Base-by-base conservation (phyloP, 768 basidiomycete species). In the Macrolepiota albuminosa region DNA sequence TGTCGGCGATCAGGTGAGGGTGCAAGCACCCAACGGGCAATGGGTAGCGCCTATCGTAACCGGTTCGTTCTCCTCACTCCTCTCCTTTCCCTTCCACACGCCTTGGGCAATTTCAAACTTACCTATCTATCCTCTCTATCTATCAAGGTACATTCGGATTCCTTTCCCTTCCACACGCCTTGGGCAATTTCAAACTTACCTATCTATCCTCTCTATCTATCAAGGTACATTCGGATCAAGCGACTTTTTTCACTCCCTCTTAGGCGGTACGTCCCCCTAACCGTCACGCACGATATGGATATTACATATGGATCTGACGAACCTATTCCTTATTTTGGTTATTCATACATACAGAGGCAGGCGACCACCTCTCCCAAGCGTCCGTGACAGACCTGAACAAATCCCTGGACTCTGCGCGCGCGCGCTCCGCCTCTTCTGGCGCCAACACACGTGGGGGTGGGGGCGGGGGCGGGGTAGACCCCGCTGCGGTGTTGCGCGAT, bases 361-460 rank as follows among this genome's bases (percentile, higher is more conserved):
- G 49, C 37, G 63, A 64, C 50, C 63, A 43, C 21, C 55, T 47
- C 60, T 75, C 71, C 24, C 70, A 89, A 76, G 91, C 94, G 2
- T 95, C 93, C 39, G 92, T 98, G 2, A 81, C 87, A 0, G 93
- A 98, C 68, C 79, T 98, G 45, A 91, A 90, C 75, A 85, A 86
- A 61, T 84, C 89, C 61, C 78, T 96, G 63, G 81, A 83, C 59
- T 82, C 81, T 47, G 92, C 92, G 2, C 84, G 86, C 14, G 91
- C 92, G 2, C 84, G 86, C n/a, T 78, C 83, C 29, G 78, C 76
- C 31, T 45, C 78, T 18, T 18, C 46, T 65, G 77, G 72, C 59
- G 45, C 66, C 47, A 63, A 68, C 31, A 60, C 65, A 7, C 78
- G 70, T 60, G 40, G 16, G 16, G 14, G 42, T 2, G 42, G 42